Base-by-base conservation (phyloP, 352 stramenopile species). In the Pythium diclinum region DNA sequence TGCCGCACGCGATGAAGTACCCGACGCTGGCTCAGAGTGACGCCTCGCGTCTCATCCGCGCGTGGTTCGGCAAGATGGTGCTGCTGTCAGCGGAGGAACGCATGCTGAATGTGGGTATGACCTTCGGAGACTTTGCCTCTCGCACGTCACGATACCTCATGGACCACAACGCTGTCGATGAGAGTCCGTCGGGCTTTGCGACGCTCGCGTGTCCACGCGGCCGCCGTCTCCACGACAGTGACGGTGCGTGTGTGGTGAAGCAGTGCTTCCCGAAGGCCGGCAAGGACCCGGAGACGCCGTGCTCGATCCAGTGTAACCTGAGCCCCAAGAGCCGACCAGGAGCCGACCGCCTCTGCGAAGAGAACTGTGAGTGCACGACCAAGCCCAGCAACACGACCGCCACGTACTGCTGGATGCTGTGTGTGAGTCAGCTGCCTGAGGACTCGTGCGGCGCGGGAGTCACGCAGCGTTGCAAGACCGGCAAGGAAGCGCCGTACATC, bases 21-120 rank as follows among this genome's bases (percentile, higher is more conserved):
- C 67, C 67, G 6, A 53, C 17, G 13, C 25, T 67, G 19, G 47
- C 23, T 6, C 40, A 48, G 32, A 34, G 21, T 4, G 54, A 58
- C 9, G 51, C n/a, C 10, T 19, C 23, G 23, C 65, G 54, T 4
- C 10, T 78, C 7, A 44, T 78, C 0, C 71, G 74, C 7, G 65
- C 71, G 21, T 81, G 74, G 74, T 78, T 77, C 36, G 74, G 74
- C 53, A 78, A 78, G 59, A 81, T 81, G 71, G 63, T 78, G 52
- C 56, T 81, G 23, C 57, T 77, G 34, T 54, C 68, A 8, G 53
- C 34, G 6, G 44, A 70, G 11, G 40, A 68, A 19, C 61, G 59
- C 16, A 76, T 81, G 68, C 56, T 57, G 16, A 73, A 71, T 46
- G 72, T 65, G 1, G 60, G 53, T 17, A 68, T 69, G 65, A 69